Base-by-base conservation (phyloP, 331 rosid species). In the Ulmus americana region DNA sequence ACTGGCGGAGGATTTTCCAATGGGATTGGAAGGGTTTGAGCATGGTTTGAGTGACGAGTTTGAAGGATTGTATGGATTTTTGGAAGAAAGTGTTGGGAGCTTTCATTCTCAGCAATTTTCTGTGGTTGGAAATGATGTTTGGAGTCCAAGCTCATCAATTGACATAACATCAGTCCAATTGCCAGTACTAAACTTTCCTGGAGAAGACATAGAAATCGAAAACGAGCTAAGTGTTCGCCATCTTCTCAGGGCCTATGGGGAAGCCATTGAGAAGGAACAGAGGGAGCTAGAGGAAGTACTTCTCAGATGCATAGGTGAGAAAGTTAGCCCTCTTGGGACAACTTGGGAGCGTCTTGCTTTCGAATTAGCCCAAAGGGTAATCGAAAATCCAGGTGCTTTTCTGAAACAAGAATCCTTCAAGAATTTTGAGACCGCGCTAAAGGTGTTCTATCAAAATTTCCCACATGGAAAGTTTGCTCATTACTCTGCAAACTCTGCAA, bases 401-500 rank as follows among this genome's bases (percentile, higher is more conserved):
- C 70, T 88, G 42, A 80, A 69, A 63, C 85, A 72, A 40, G 88
- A 83, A 63, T 84, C 88, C 6, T 3, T 16, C 2, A 80, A 82
- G 55, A 82, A 74, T 70, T 74, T 59, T n/a, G 53, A 52, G 7
- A 42, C 52, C 6, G 73, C 82, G n/a, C 69, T 74, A 41, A 76
- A 67, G 61, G 74, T 70, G 11, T 62, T 83, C 51, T 80, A 74
- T 67, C 90, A 86, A 68, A 81, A 74, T 5, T n/a, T 72, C 15
- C 88, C 90, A 10, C 47, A 54, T n/a, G 86, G 80, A 3, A 86
- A 60, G 70, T 46, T 84, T 64, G 81, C 88, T 52, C 85, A 88
- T 67, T 80, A 70, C 20, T 68, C 76, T 4, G 84, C 88, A 8
- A 71, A 82, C 76, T 70, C 86, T 1, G 64, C 84, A 1, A 85